phyloP scores from a whole-genome alignment of 371 early-diverging fungal species.

The Mucor lusitanicus region DNA sequence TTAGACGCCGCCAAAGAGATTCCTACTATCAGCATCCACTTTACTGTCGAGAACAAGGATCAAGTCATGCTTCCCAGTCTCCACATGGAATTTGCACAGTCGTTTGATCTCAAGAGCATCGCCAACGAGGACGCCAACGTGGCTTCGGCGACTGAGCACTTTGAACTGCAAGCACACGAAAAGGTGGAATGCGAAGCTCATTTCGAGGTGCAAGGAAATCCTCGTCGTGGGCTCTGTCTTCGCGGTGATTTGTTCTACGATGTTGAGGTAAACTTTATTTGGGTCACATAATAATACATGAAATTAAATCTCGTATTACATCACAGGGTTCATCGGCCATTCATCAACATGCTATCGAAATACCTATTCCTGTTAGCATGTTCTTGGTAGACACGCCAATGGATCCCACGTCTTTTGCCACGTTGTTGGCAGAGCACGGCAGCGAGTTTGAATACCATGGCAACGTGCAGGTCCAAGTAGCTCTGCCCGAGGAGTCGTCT shows the following conservation, averaged over 20 bases:
- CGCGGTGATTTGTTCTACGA: slow-evolving; percentile 42
- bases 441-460: slow-evolving; percentile 53
- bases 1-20: slow-evolving; percentile 5
- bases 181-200: slow-evolving; percentile 29
- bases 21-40: slow-evolving; percentile 16
- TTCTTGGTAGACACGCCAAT: slow-evolving; percentile 50
- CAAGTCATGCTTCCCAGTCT: slow-evolving; percentile 31
- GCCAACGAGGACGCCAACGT: slow-evolving; percentile 18
- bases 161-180: slow-evolving; percentile 39
- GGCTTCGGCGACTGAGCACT: slow-evolving; percentile 36
- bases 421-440: slow-evolving; percentile 54
- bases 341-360: slow-evolving; percentile 30
- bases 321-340: slow-evolving; percentile 28
- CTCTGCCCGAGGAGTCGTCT: slow-evolving; percentile 24
- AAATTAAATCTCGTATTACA: background rate
- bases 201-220: slow-evolving; percentile 37
- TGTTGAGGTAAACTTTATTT: slow-evolving; percentile 33
- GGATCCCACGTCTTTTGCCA: slow-evolving; percentile 59
- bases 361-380: slow-evolving; percentile 49
- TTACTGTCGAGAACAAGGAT: slow-evolving; percentile 24
- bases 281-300: background rate
- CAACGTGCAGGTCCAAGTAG: slow-evolving; percentile 26
- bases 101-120: slow-evolving; percentile 36
- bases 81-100: slow-evolving; percentile 34
- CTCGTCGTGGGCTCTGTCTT: slow-evolving; percentile 33